Base-by-base conservation (phyloP, 2,329 filamentous ascomycete species). In the Beauveria varroae region DNA sequence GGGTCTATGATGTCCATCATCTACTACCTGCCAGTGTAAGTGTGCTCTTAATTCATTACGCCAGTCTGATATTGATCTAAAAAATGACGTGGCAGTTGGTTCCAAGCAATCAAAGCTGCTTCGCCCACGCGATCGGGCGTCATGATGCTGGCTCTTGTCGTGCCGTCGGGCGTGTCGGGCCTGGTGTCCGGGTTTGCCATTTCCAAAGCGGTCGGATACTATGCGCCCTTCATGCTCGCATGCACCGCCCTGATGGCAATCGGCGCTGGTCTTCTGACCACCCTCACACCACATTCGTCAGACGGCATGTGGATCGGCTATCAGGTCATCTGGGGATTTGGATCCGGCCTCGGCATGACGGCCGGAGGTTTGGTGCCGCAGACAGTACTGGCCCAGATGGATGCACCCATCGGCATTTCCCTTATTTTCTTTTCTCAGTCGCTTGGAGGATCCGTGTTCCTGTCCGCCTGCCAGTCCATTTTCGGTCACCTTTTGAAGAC, bases 301-400 rank as follows among this genome's bases (percentile, higher is more conserved):
- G n/a, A 37, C 10, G 41, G 30, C 8, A 55, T 43, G 34, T 65
- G 64, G 64, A 62, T 62, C 24, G 63, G 64, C 62, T 57, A 57
- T 47, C 54, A 57, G 41, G 41, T 78, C 4, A 20, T 81, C 8
- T 76, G 74, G 63, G 79, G 79, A 56, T 69, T 74, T 41, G 79
- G 75, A n/a, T 68, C 77, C 63, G 79, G 78, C n/a, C 64, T 71
- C 22, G 69, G 70, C 26, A 74, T 78, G 62, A 79, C 81, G 67
- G 73, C 73, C 7, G 75, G 78, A 4, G 77, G 76, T 60, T 66
- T 80, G n/a, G 79, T 75, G 0, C 77, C 75, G 10, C 78, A 80
- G 66, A 77, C 75, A 1, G 77, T 79, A 12, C 72, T 79, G 18
- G 68, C 70, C n/a, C 68, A 54, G 18, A 65, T 65, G 14, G 78